Evolutionary conservation across 768 basidiomycete genomes (phyloP).

Genomic region (Boletus sp.): DNA sequence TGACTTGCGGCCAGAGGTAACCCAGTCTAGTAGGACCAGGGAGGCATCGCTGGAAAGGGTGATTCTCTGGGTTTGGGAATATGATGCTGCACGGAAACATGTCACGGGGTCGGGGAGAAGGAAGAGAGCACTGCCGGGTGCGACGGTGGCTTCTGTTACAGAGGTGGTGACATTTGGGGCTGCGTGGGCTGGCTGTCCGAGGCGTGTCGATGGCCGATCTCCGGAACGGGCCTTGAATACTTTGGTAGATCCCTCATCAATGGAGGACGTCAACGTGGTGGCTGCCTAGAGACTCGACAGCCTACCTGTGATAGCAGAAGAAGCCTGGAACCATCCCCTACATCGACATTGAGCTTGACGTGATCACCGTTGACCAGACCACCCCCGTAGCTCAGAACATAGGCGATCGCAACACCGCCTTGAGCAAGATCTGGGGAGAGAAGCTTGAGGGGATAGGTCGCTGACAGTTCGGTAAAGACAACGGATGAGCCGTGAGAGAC

Average conservation of each 20-base stretch:
- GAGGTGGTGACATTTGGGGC: conserved; percentile 49
- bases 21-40: conserved; percentile 81
- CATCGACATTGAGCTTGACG: conserved; percentile 57
- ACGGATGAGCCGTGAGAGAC: conserved; percentile 51
- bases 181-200: conserved; percentile 10
- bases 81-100: conserved; percentile 81
- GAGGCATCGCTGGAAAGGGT: conserved; percentile 57
- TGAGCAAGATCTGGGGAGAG: conserved; percentile 62
- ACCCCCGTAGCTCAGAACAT: conserved; percentile 85
- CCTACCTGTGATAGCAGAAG: conserved; percentile 83
- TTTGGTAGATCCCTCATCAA: conserved; percentile 80
- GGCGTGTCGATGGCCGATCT: conserved; percentile 49
- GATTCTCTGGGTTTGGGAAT: conserved; percentile 83
- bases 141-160: conserved; percentile 55
- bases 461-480: conserved; percentile 70
- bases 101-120: conserved; percentile 92
- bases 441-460: conserved; percentile 85
- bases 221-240: conserved; percentile 81
- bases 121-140: conserved; percentile 55
- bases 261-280: background rate
- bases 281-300: background rate
- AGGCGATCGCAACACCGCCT: conserved; percentile 60
- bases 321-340: conserved; percentile 55
- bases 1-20: conserved; percentile 82
- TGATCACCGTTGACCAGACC: conserved; percentile 87